Base-by-base conservation (phyloP, 164 flowering plant species). In the Echeveria elegans region DNA sequence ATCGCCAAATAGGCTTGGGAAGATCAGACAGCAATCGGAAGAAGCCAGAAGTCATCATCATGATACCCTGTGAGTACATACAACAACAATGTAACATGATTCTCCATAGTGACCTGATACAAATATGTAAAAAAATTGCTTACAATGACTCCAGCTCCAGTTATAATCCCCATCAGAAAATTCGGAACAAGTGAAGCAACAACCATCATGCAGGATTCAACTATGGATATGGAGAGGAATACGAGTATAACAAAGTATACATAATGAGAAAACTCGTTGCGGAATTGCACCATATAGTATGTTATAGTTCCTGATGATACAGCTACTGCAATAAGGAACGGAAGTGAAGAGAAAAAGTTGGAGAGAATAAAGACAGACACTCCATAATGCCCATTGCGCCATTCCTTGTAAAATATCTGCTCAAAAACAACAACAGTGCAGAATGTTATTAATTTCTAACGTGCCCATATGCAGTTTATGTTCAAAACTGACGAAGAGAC, bases 141-240 rank as follows among this genome's bases (percentile, higher is more conserved):
- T 71, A 81, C 84, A 14, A 73, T 72, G 29, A 74, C 37, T 68
- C 45, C 45, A 11, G 45, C 45, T 40, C 45, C 45, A 15, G 45
- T 40, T 40, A 40, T 40, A 11, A 40, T 40, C 45, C 45, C 45
- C 45, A 40, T 40, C 5, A 40, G 45, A 40, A 40, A 40, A 40
- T 40, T 40, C 15, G 45, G 45, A 40, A 40, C 45, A 40, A 40
- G 45, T 40, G 45, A 40, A 40, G 45, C 45, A 40, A 86, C 77
- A 61, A 83, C 77, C 88, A 86, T 84, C 91, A 86, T 86, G 62
- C 79, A 74, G 74, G 89, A 82, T 77, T 88, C 95, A 5, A 88
- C 77, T n/a, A 74, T 79, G 14, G 89, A 80, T 30, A 88, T 77
- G 76, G 73, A 67, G 53, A 69, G 64, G 2, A 77, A 63, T 23